Evolutionary conservation across 2,329 filamentous ascomycete species (phyloP).

Genomic region (Fusarium marasasianum): DNA sequence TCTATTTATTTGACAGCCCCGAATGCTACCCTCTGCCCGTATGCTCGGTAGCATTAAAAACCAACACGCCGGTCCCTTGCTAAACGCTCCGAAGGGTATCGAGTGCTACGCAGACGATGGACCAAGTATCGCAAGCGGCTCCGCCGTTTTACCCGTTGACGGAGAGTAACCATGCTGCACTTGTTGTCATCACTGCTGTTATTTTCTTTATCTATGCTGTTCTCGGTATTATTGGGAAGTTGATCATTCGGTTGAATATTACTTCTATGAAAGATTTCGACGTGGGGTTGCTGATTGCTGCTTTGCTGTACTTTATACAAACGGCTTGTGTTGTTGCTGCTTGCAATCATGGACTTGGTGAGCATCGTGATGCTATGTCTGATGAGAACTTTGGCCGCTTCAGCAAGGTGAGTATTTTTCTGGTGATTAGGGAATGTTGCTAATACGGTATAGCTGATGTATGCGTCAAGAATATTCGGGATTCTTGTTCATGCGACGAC

Average conservation of each 20-base stretch:
- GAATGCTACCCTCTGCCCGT: slow-evolving; percentile 10
- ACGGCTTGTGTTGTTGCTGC: slow-evolving; percentile 32
- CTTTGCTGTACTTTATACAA: slow-evolving; percentile 30
- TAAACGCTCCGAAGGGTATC: neutral
- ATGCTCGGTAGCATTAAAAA: neutral
- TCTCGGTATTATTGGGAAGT: slow-evolving; percentile 30
- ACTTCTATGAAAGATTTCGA: slow-evolving; percentile 38
- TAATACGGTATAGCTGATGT: slow-evolving; percentile 31
- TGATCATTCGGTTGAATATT: slow-evolving; percentile 39
- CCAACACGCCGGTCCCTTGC: neutral
- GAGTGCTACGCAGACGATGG: slow-evolving; percentile 19
- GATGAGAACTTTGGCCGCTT: slow-evolving; percentile 8
- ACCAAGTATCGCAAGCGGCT: slow-evolving; percentile 5
- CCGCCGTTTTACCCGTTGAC: slow-evolving; percentile 37
- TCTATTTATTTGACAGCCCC: slow-evolving; percentile 1
- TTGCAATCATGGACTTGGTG: slow-evolving; percentile 25
- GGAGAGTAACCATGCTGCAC: slow-evolving; percentile 32
- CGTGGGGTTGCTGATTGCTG: slow-evolving; percentile 2
- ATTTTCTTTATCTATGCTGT: slow-evolving; percentile 37
- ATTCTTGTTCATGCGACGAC: slow-evolving; percentile 31
- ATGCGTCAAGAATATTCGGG: slow-evolving; percentile 27
- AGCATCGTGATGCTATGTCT: slow-evolving; percentile 14
- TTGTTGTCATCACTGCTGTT: slow-evolving; percentile 34
- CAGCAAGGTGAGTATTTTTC: slow-evolving; percentile 16
- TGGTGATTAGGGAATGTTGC: neutral